phyloP scores from a whole-genome alignment of 202 grass and related monocot species.

The Cymbopogon flexuosus region DNA sequence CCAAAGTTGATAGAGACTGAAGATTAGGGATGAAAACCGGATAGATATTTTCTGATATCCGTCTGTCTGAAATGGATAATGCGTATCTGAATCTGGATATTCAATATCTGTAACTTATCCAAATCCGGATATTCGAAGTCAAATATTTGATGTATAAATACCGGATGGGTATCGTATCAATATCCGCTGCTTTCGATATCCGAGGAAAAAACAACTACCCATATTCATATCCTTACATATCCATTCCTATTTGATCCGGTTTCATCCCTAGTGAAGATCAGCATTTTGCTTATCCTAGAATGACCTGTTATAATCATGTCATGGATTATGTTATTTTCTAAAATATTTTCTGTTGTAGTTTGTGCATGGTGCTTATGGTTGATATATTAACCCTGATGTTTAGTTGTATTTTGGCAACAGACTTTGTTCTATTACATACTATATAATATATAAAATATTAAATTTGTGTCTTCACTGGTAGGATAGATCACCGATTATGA shows the following conservation, averaged over 20 bases:
- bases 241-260: too few relatives aligned
- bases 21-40: not conserved
- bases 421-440: conserved; percentile 1
- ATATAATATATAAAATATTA: not conserved
- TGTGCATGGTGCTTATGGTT: not conserved
- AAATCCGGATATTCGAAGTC: too few relatives aligned
- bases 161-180: too few relatives aligned
- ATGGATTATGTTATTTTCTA: not conserved
- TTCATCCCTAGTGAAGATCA: too few relatives aligned
- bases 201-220: too few relatives aligned
- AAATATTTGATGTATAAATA: too few relatives aligned
- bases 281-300: not conserved
- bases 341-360: not conserved
- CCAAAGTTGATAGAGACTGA: not conserved
- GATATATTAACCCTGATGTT: not conserved
- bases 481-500: not conserved
- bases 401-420: not conserved
- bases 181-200: too few relatives aligned
- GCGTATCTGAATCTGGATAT: too few relatives aligned
- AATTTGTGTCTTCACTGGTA: not conserved
- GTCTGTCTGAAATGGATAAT: too few relatives aligned
- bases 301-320: not conserved
- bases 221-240: too few relatives aligned
- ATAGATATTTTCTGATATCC: not conserved
- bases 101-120: too few relatives aligned